Conservation (phyloP, 305 asterid species). For the Ajuga reptans region DNA sequence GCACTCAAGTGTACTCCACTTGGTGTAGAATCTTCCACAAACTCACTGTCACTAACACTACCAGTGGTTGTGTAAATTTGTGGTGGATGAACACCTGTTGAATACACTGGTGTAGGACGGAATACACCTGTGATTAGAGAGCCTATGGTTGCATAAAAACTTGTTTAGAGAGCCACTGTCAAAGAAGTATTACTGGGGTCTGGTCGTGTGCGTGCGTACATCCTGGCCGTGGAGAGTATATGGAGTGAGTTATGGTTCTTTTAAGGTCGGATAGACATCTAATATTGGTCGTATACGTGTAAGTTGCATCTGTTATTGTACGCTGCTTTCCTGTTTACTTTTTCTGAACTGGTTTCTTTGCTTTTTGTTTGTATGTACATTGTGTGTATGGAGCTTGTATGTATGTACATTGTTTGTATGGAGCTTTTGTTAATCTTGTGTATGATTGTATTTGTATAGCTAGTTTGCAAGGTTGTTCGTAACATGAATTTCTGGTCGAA, state of each 20-base stretch:
- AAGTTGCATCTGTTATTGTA: background rate
- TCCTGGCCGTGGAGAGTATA: background rate
- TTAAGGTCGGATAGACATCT: background rate
- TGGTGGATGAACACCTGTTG: too few relatives aligned
- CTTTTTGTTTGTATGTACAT: conserved; percentile 1
- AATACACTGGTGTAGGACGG: too few relatives aligned
- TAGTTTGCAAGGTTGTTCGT: background rate
- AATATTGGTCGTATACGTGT: background rate
- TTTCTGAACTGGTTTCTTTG: background rate
- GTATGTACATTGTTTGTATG: background rate
- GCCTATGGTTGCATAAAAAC: too few relatives aligned
- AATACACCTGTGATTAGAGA: too few relatives aligned
- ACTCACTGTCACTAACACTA: too few relatives aligned
- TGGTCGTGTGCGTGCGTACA: too few relatives aligned
- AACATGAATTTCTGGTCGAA: too few relatives aligned
- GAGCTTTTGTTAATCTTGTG: background rate
- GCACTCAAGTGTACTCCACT: too few relatives aligned
- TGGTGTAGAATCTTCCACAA: too few relatives aligned
- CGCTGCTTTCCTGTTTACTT: background rate
- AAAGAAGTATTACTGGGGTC: too few relatives aligned
- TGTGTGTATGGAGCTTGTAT: background rate
- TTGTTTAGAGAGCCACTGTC: too few relatives aligned
- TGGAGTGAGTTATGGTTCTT: background rate
- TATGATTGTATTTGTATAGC: conserved; percentile 20
- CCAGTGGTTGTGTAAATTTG: too few relatives aligned